Evolutionary conservation across 2,329 filamentous ascomycete genomes (phyloP), one percentile per base, ranked within the genome.

Genomic region (Ophiocordyceps australis): DNA sequence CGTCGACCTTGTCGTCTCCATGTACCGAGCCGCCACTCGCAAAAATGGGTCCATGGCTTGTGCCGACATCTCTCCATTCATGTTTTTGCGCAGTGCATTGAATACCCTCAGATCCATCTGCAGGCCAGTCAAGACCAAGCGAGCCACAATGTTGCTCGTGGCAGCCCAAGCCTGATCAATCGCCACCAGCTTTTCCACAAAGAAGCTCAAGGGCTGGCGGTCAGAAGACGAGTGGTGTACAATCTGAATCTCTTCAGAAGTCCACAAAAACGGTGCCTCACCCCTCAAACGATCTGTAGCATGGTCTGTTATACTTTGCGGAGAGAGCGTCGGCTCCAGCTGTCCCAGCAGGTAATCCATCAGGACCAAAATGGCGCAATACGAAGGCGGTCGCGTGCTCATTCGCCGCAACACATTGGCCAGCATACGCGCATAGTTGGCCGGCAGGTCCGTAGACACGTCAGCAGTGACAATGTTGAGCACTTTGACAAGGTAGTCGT

Each of bases 161-260:
- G 55, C 53, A 2, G 41, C 33, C 0, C 48, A 45, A 28, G 69
- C 71, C 38, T 74, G 65, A 33, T 74, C 62, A 25, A 76, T 56
- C 13, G 55, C 53, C 16, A 83, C 54, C 15, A 83, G 54, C 41
- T 76, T 80, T 39, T 72, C 68, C 14, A 75, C 43, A 27, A 77
- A 68, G n/a, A 70, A 50, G 33, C 63, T 68, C 13, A 35, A 28
- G 3, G 35, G 25, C 4, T 39, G 38, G 2, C 33, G 30, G 19
- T 44, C 45, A 37, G 33, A 42, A 37, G 33, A 42, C 19, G 59
- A 50, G 19, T 45, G 43, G 29, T 57, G 49, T 3, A 72, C 34
- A 3, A 59, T 35, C 16, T 54, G 45, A 9, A 60, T 47, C 38
- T 73, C 67, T 0, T 39, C 32, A 1, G 41, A 36, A 3, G 57